Base-by-base conservation (phyloP, 257 asterid genomes). In the Solanum chmielewskii region DNA sequence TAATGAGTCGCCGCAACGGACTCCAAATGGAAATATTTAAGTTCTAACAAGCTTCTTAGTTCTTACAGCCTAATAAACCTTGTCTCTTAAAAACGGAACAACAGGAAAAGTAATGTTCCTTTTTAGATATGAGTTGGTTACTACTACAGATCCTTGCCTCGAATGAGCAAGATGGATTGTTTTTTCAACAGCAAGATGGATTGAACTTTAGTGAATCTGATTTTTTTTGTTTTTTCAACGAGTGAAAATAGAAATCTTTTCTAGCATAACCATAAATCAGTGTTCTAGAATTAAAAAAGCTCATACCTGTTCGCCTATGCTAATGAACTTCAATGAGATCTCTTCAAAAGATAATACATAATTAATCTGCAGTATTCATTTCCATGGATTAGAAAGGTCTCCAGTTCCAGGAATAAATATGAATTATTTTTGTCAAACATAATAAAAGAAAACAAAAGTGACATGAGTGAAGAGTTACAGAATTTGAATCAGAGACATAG, bases 291-390 rank as follows among this genome's bases (percentile, higher is more conserved):
- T n/a, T 20, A 69, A 88, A 82, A 82, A 70, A 69, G 25, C 14
- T 77, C 31, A 87, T 92, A 97, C 99, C 99, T 97, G 99, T 89
- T 97, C 99, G 8, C 99, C 94, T 56, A 97, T 94, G 96, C 95
- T 92, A 87, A 97, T 95, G 90, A 97, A 97, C 96, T 93, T 97
- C 95, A 97, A 89, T 20, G 97, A 91, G 89, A 95, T 95, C 94
- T 95, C 99, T 89, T 97, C 99, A 90, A 97, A 95, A 87, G 99
- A 95, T 87, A 97, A 86, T 42, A 94, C 93, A 93, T 93, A 95
- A 89, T 93, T 94, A 86, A 97, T 95, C 99, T 97, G 98, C 96
- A 93, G 92, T 87, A 89, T 49, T 88, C 44, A 91, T 64, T 83
- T 87, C 87, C 83, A 41, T 85, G 90, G 49, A 87, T 92, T 87